Base-by-base conservation (phyloP, 306 rosid species). In the Vigna nakashimae region DNA sequence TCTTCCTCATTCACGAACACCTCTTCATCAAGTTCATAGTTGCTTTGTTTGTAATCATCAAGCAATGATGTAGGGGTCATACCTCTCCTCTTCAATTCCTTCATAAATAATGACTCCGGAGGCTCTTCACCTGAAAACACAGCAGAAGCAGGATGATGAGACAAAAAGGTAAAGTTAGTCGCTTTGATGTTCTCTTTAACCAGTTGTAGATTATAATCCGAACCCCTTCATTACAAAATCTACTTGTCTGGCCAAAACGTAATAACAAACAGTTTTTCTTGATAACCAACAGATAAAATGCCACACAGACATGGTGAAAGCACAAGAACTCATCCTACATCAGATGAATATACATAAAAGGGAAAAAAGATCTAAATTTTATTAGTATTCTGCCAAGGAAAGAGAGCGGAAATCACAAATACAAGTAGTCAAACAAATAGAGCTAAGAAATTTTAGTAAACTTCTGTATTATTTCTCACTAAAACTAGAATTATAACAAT, bases 11-110 rank as follows among this genome's bases (percentile, higher is more conserved):
- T 79, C 80, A 78, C 63, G 30, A 48, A 83, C 67, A 62, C 79
- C 91, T 88, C 95, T 16, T 88, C 91, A 57, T 87, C 93, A 15
- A 75, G 62, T 71, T 82, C 92, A 65, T 78, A 81, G 73, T 77
- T 89, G 68, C 84, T 88, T 75, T 82, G 83, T 53, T 87, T 89
- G 52, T 80, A 82, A 72, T 91, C 99, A 86, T 95, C 98, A 30
- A 92, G 92, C 90, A 91, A 85, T 49, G 99, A 95, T 64, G 97
- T 91, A 50, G 99, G 99, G 48, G 84, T 88, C 95, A 95, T 89
- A 40, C 99, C 99, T 71, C 99, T 88, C 86, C 84, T 87, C 92
- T 88, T 92, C 86, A 95, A 72, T 72, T 95, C 99, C 89, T 95
- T 95, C 97, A 90, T 84, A 83, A 95, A 95, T 84, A 92, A 86